Conservation (phyloP, 805 yeast species). For the Geotrichum ghanense region DNA sequence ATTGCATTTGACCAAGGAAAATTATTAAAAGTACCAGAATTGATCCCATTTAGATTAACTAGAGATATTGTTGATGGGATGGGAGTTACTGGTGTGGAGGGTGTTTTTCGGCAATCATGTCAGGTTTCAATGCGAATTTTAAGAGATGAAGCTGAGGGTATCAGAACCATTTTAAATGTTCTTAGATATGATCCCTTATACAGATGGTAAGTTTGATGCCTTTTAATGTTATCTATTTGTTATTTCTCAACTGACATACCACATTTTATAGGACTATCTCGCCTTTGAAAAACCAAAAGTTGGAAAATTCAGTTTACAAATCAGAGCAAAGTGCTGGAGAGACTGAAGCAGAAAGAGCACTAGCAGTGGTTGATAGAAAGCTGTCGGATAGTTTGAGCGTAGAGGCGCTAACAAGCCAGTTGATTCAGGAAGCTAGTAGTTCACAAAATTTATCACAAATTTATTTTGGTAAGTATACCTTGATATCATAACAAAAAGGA, state of each 20-base stretch:
- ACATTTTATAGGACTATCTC: conserved; percentile 41
- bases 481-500: conserved; percentile 3
- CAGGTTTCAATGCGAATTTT: conserved; percentile 63
- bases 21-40: conserved; percentile 74
- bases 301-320: conserved; percentile 22
- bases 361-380: conserved; percentile 61
- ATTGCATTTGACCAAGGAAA: conserved; percentile 94
- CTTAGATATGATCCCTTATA: conserved; percentile 87
- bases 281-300: conserved; percentile 47
- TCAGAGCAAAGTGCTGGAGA: conserved; percentile 13
- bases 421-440: conserved; percentile 67
- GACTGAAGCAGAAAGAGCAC: conserved; percentile 67
- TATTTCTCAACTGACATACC: neutral
- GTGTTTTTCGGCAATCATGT: conserved; percentile 61
- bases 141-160: conserved; percentile 52
- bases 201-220: conserved; percentile 46
- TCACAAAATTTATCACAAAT: conserved; percentile 57
- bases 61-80: conserved; percentile 87
- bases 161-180: conserved; percentile 74
- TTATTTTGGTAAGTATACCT: conserved; percentile 59
- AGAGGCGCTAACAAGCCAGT: conserved; percentile 75
- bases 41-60: conserved; percentile 86
- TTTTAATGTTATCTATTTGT: no score
- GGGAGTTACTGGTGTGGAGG: conserved; percentile 78
- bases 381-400: conserved; percentile 61